Evolutionary conservation across 2,329 filamentous ascomycete species (phyloP), one percentile per base, ranked within the genome.

Genomic region (Fusarium sp.): DNA sequence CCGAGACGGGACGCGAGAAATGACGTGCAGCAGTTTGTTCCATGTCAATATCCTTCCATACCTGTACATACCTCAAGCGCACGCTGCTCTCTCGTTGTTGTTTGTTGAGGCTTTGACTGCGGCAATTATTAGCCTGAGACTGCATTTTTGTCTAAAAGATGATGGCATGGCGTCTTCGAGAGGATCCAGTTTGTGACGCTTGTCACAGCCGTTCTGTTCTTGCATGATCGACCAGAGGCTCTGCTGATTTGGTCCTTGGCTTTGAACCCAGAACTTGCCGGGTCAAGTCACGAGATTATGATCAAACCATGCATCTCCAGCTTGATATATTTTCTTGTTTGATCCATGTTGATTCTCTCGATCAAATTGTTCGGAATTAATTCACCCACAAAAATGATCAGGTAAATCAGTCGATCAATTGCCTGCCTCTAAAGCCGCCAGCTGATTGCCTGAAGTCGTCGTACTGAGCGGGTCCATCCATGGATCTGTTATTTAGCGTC

Each of bases 381-480:
- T 58, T 59, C 53, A 19, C 47, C 43, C 50, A 57, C 64, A 55
- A 57, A 57, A 61, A 66, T 49, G 51, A 65, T 66, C 66, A 61
- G 50, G 53, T 66, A 66, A 64, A 69, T 69, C 65, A 69, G 67
- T 69, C 67, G 62, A 69, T 69, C 67, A n/a, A n/a, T n/a, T n/a
- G n/a, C n/a, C 61, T 59, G 57, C 56, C 61, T 61, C 37, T 58
- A 39, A 54, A 55, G 37, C 39, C 46, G 51, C 32, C 58, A 54
- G 61, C 54, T 66, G 66, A 65, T 68, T 69, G 66, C 63, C 55
- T 47, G 19, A 53, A 58, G 35, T 50, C 35, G 44, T 61, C 45
- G 52, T 57, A 57, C 49, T 44, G 25, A 39, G 64, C 64, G 66
- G 66, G 66, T 66, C 66, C 57, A 29, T 42, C 15, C 31, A 25